Evolutionary conservation across 192 early-diverging fungal genomes (phyloP).

Genomic region (Coemansia sp.): DNA sequence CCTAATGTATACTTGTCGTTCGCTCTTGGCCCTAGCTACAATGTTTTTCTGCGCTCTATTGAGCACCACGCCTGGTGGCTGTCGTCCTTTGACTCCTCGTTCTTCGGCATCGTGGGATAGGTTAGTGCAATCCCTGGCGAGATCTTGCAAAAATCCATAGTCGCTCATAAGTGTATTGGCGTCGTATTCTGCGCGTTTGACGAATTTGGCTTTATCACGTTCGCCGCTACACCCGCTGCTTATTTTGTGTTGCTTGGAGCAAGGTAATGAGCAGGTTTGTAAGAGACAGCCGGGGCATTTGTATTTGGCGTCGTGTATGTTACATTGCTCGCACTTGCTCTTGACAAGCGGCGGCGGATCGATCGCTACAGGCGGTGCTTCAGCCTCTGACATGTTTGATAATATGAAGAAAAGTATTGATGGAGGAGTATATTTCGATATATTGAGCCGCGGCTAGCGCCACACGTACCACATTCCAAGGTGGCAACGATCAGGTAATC

Average conservation of each 20-base stretch:
- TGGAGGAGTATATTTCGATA: background rate
- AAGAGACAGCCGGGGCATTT: constrained; percentile 71
- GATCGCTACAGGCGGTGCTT: background rate
- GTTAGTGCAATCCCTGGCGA: constrained; percentile 51
- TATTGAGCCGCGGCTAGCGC: background rate
- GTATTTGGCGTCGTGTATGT: constrained; percentile 59
- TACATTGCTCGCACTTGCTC: constrained; percentile 57
- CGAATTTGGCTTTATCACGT: constrained; percentile 66
- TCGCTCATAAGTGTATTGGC: constrained; percentile 74
- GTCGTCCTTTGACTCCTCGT: constrained; percentile 10
- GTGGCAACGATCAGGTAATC: background rate
- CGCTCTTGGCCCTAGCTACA: constrained; percentile 18
- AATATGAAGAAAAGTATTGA: background rate
- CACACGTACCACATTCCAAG: background rate
- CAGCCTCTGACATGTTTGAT: background rate
- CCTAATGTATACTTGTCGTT: constrained; percentile 31
- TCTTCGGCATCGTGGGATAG: constrained; percentile 56
- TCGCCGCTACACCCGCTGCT: constrained; percentile 65
- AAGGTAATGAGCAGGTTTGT: constrained; percentile 68
- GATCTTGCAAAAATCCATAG: constrained; percentile 72
- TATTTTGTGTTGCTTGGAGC: constrained; percentile 69
- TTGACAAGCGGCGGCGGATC: background rate
- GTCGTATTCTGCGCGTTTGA: constrained; percentile 63
- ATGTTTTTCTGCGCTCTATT: constrained; percentile 25
- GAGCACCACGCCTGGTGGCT: background rate